These are phyloP conservation scores for Sphagnum tenellum DNA, from an alignment of 225 moss, liverwort and hornwort genomes.

Conservation along the genomic window DNA sequence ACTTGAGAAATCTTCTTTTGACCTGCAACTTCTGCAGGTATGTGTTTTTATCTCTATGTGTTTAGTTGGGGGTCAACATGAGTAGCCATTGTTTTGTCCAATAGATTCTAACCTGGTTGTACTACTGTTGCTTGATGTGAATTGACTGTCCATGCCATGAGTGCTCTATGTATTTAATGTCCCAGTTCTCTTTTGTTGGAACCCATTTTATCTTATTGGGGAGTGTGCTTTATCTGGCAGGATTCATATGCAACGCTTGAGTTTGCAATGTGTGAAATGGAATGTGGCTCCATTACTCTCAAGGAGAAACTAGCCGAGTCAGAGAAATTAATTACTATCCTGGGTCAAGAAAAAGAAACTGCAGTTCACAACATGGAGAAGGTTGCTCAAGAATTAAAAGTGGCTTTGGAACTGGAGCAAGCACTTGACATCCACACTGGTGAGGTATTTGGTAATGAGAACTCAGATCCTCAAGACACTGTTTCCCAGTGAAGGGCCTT, in stretches of 20 bases:
- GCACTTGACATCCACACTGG: too few relatives aligned
- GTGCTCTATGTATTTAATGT: background rate
- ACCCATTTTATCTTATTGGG: background rate
- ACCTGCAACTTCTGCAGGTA: conserved; percentile 66
- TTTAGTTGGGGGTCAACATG: too few relatives aligned
- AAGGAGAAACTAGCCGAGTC: conserved; percentile 59
- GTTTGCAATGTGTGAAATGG: conserved; percentile 69
- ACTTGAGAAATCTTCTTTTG: conserved; percentile 66
- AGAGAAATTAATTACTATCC: conserved; percentile 31
- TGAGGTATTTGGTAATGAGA: conserved; percentile 53
- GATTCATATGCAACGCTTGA: conserved; percentile 73
- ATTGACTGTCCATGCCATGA: background rate
- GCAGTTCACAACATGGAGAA: conserved; percentile 16
- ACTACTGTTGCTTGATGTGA: background rate
- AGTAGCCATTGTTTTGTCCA: background rate
- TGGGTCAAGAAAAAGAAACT: conserved; percentile 50
- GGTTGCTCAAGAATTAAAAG: conserved; percentile 31
- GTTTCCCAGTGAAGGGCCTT: conserved; percentile 15
- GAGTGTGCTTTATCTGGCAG: conserved; percentile 13
- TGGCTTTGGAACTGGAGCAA: conserved; percentile 34
- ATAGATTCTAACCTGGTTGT: background rate
- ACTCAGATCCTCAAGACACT: conserved; percentile 18
- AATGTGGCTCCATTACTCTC: conserved; percentile 34
- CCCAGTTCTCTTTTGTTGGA: background rate
- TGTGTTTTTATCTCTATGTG: conserved; percentile 1